Evolutionary conservation across 345 rosid species (phyloP), one percentile per base, ranked within the genome.

Genomic region (Cardamine resedifolia): DNA sequence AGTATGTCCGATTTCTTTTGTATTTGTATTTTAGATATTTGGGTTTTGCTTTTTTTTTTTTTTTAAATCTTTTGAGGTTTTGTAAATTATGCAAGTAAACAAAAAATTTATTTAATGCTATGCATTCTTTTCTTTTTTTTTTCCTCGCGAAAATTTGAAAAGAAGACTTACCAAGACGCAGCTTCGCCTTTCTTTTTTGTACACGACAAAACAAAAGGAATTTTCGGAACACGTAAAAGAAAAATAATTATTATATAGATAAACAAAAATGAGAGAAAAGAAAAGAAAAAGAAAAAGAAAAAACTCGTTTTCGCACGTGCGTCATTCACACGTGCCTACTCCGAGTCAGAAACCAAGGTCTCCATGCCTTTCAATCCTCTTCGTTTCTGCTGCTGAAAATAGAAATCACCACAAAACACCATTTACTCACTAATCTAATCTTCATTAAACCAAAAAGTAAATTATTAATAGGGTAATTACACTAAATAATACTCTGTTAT

Each of bases 351-450:
- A 16, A 81, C 90, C 83, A 82, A 53, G 77, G 77, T 77, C 55
- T 84, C 86, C 86, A 84, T 77, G 36, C 87, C 87, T 73, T 86
- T 86, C 41, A 86, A 73, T 5, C 90, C 90, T 71, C 83, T 58
- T 41, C 52, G 27, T 72, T 80, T 84, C 72, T 80, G 85, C 84
- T 80, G 87, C 81, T 62, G 20, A 63, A 30, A 44, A 16, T 10
- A 31, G 15, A 15, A 58, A 70, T 14, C 28, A n/a, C 47, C 47
- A 45, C 0, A 31, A 33, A 70, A 47, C 15, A 55, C 19, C 8
- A 70, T 58, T 57, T 58, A 10, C 7, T 44, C 65, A 69, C 28
- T 53, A 39, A 53, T 6, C 5, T 34, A 52, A 26, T 68, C 64
- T 57, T 7, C 21, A 56, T 18, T 15, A n/a, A n/a, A 16, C 20